phyloP scores from a whole-genome alignment of 2,329 filamentous ascomycete genomes.

The Colletotrichum sp. region DNA sequence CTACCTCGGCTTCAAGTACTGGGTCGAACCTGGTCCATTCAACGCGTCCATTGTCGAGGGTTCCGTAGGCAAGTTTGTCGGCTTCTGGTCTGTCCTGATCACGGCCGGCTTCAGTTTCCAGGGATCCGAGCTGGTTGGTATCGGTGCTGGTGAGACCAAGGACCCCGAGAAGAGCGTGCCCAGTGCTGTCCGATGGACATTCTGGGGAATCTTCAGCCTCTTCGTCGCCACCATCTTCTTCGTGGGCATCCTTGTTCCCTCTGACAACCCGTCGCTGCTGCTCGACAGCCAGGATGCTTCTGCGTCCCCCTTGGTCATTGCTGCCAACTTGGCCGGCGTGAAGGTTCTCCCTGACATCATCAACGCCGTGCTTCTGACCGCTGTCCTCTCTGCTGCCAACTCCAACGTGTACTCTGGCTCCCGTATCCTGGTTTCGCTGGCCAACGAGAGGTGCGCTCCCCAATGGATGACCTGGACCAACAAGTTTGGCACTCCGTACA shows the following conservation, averaged over 20 bases:
- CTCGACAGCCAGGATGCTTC: constrained; percentile 60
- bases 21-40: constrained; percentile 72
- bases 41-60: constrained; percentile 61
- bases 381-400: constrained; percentile 79
- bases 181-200: constrained; percentile 74
- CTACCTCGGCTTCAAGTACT: constrained; percentile 78
- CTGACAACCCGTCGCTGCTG: constrained; percentile 58
- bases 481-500: constrained; percentile 65
- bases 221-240: constrained; percentile 72
- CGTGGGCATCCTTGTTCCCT: constrained; percentile 74
- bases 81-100: constrained; percentile 72
- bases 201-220: constrained; percentile 75
- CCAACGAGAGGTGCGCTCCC: constrained; percentile 68
- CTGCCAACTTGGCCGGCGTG: constrained; percentile 66
- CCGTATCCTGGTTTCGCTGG: constrained; percentile 70
- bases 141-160: constrained; percentile 78
- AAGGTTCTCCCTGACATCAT: constrained; percentile 70
- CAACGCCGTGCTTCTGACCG: constrained; percentile 79
- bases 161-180: constrained; percentile 77
- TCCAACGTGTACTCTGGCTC: constrained; percentile 78
- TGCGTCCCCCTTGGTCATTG: constrained; percentile 69
- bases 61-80: constrained; percentile 65
- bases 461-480: constrained; percentile 64
- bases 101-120: constrained; percentile 74
- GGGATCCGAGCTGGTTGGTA: constrained; percentile 77